phyloP scores from a whole-genome alignment of 495 filamentous ascomycete species.

The Chaetomium fimeti region DNA sequence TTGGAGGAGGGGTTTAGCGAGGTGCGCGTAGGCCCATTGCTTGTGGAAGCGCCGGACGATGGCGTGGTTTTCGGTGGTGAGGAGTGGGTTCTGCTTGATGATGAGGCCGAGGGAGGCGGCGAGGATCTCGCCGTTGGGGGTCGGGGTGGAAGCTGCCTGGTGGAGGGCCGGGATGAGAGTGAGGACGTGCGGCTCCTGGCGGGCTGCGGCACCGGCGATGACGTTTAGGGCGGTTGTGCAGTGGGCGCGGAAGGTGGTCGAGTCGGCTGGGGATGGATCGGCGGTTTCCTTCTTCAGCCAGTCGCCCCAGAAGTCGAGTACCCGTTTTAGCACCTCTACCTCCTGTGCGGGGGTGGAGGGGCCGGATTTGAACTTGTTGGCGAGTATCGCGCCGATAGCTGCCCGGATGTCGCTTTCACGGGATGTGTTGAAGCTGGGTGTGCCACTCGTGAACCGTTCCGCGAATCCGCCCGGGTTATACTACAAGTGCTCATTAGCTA shows the following conservation, averaged over 20 bases:
- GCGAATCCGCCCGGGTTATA: slow-evolving; percentile 31
- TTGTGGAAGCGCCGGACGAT: slow-evolving; percentile 36
- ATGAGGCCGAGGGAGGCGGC: slow-evolving; percentile 34
- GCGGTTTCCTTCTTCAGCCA: slow-evolving; percentile 24
- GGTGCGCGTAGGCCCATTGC: slow-evolving; percentile 37
- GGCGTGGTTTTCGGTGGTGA: slow-evolving; percentile 35
- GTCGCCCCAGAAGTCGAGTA: slow-evolving; percentile 29
- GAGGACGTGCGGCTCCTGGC: slow-evolving; percentile 32
- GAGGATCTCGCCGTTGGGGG: slow-evolving; percentile 29
- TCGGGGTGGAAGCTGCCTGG: slow-evolving; percentile 22
- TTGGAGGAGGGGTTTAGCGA: slow-evolving; percentile 33
- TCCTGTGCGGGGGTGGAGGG: slow-evolving; percentile 29
- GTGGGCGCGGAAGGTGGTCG: slow-evolving; percentile 24
- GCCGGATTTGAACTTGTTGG: slow-evolving; percentile 40
- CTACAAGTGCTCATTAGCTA: slow-evolving; percentile 26
- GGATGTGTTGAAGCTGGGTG: slow-evolving; percentile 16
- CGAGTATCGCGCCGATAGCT: slow-evolving; percentile 35
- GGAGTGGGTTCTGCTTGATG: slow-evolving; percentile 28
- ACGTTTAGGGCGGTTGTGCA: slow-evolving; percentile 32
- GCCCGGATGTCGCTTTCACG: slow-evolving; percentile 29
- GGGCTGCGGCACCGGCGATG: slow-evolving; percentile 32
- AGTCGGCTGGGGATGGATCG: slow-evolving; percentile 9
- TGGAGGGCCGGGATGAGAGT: slow-evolving; percentile 26
- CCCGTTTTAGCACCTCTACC: slow-evolving; percentile 23
- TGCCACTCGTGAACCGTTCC: slow-evolving; percentile 31